Evolutionary conservation across 306 rosid genomes (phyloP), one percentile per base, ranked within the genome.

Genomic region (Vigna mungo): DNA sequence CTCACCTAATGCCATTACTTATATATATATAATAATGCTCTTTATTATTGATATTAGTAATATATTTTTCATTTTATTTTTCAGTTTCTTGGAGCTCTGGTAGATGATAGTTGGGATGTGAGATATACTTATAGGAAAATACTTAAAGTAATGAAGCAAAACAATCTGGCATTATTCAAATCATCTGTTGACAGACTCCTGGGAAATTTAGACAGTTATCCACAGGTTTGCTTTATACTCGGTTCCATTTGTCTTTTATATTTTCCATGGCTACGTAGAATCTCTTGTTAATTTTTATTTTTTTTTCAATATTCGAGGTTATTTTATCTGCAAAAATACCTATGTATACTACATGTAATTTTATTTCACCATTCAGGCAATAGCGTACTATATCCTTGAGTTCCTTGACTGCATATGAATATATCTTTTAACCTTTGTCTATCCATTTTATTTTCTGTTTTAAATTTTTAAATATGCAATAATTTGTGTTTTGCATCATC

Each of bases 71-170:
- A 36, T 49, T 79, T 70, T 79, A 71, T 78, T 47, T 82, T 87
- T 78, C 91, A 94, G 97, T 90, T 94, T 89, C 95, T 92, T 67
- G 87, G 90, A 75, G 84, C 89, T 80, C 77, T 89, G 53, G 78
- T 65, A 66, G 93, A 92, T 85, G 79, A 71, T 62, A 74, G 75
- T 80, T 64, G 48, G 44, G 80, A 78, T 17, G 82, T 92, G 76
- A 92, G 97, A 89, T 80, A 41, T 76, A 81, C 85, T 16, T 82
- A 77, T 6, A 86, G 91, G 91, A 88, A 87, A 82, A 83, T 89
- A 76, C 88, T 90, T 77, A 90, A 83, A 82, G 36, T 83, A 72
- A 86, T 72, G 70, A 92, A 86, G 90, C 92, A 92, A 64, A 87
- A 75, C 20, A 53, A 69, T 87, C 73, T 84, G 21, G 43, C 68